Percentiles rank a stretch among this genome's conserved stretches.
Conservation (phyloP, 1,284 basidiomycete species). For the Apiotrichum gracile region DNA sequence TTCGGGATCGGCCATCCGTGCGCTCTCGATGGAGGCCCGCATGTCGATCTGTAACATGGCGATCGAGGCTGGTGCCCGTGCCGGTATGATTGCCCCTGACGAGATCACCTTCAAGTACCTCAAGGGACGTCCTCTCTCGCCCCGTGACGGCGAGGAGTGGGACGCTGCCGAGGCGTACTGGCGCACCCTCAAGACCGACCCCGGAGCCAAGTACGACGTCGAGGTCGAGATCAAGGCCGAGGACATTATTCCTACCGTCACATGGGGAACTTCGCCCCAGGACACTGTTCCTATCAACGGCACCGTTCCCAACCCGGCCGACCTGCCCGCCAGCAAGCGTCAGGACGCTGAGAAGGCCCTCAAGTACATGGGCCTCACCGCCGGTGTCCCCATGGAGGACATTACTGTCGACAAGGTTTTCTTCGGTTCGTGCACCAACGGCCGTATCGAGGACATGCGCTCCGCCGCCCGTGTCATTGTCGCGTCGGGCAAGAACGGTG, state of each 20-base stretch:
- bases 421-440: constrained; percentile 95
- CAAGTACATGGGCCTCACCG: constrained; percentile 82
- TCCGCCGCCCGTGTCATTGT: constrained; percentile 79
- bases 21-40: constrained; percentile 88
- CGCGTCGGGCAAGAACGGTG: constrained; percentile 42
- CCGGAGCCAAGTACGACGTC: constrained; percentile 82
- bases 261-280: constrained; percentile 94
- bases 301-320: constrained; percentile 71
- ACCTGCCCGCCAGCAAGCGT: constrained; percentile 63
- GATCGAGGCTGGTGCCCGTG: constrained; percentile 90
- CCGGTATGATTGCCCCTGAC: constrained; percentile 93
- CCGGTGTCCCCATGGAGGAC: constrained; percentile 78
- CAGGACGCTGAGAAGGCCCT: constrained; percentile 73
- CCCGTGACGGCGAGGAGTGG: constrained; percentile 76
- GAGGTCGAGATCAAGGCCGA: constrained; percentile 78
- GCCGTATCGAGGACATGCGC: constrained; percentile 90
- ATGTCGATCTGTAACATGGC: constrained; percentile 99
- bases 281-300: constrained; percentile 86
- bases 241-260: constrained; percentile 89
- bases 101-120: constrained; percentile 86
- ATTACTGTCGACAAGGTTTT: constrained; percentile 88
- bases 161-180: constrained; percentile 83
- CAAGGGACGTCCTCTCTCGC: constrained; percentile 72
- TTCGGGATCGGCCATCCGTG: constrained; percentile 83
- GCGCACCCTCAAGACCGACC: constrained; percentile 77